Evolutionary conservation across 2,329 filamentous ascomycete species (phyloP).

Genomic region (Allantophomopsis cytisporea): DNA sequence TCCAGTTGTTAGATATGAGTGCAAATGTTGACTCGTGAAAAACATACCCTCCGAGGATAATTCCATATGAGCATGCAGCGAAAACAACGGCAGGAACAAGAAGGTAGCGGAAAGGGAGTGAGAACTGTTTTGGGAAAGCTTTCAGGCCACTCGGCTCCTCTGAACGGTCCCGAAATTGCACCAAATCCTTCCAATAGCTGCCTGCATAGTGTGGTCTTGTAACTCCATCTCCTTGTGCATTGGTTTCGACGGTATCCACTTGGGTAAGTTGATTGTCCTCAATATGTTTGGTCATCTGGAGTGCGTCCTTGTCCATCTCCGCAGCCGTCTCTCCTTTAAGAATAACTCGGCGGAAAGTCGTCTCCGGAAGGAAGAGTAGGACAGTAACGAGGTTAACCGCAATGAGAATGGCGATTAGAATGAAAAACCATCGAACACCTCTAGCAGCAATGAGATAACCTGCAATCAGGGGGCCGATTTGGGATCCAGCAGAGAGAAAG

Average conservation of each 20-base stretch:
- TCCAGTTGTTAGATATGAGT: too few relatives aligned
- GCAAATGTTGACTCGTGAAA: too few relatives aligned
- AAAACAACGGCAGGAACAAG: too few relatives aligned
- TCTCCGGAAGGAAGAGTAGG: slow-evolving; percentile 22
- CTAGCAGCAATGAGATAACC: slow-evolving; percentile 18
- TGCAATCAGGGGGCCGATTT: slow-evolving; percentile 20
- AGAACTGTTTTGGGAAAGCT: too few relatives aligned
- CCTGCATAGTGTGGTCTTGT: too few relatives aligned
- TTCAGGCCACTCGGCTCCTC: too few relatives aligned
- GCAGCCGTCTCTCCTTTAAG: slow-evolving; percentile 12
- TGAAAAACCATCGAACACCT: slow-evolving; percentile 25
- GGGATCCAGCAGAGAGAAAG: slow-evolving; percentile 19
- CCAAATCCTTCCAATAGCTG: too few relatives aligned
- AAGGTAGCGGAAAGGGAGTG: too few relatives aligned
- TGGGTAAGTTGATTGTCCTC: slow-evolving; percentile 1
- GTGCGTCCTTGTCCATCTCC: slow-evolving; percentile 10
- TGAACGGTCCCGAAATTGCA: too few relatives aligned
- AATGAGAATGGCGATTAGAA: slow-evolving; percentile 18
- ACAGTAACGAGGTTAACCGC: slow-evolving; percentile 15
- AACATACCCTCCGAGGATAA: too few relatives aligned
- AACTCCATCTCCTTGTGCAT: not conserved
- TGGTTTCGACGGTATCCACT: not conserved
- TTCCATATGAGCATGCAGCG: too few relatives aligned
- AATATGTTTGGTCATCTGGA: slow-evolving; percentile 6
- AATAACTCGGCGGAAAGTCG: slow-evolving; percentile 14